phyloP scores from a whole-genome alignment of 2,329 filamentous ascomycete genomes.

The Penicillium nordicum region DNA sequence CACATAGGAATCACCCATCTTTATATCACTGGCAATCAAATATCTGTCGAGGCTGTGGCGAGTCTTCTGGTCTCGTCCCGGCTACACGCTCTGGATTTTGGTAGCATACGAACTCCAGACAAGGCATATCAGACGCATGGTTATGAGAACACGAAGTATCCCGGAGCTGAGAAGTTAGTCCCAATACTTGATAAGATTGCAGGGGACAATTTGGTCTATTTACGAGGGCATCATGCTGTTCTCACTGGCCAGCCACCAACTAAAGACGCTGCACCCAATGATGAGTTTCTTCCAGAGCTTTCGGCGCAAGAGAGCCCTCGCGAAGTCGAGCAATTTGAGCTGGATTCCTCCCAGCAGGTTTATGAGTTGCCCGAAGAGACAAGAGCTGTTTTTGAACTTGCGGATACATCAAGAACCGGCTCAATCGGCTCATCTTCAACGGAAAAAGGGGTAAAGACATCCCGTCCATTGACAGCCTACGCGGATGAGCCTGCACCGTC shows the following conservation, averaged over 20 bases:
- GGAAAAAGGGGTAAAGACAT: neutral
- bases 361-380: conserved; percentile 35
- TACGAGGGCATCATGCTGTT: conserved; percentile 55
- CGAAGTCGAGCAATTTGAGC: conserved; percentile 18
- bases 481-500: conserved; percentile 34
- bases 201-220: conserved; percentile 49
- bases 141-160: conserved; percentile 30
- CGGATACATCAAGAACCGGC: conserved; percentile 30
- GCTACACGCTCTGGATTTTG: conserved; percentile 56
- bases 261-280: conserved; percentile 28
- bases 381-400: conserved; percentile 39
- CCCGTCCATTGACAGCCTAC: neutral
- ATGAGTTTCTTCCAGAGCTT: conserved; percentile 34
- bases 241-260: conserved; percentile 47
- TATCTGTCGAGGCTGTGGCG: conserved; percentile 56
- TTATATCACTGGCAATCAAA: conserved; percentile 54
- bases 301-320: conserved; percentile 27
- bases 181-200: conserved; percentile 49
- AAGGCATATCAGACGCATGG: conserved; percentile 21
- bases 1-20: conserved; percentile 58
- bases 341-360: conserved; percentile 31
- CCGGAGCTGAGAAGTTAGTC: conserved; percentile 54
- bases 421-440: neutral
- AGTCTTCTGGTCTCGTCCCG: conserved; percentile 51
- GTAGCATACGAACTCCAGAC: conserved; percentile 43